Percentiles rank a stretch among this genome's conserved stretches.
These are phyloP conservation scores for Rhododendron henanense DNA, from an alignment of 148 eudicot genomes.

Conservation along the genomic window DNA sequence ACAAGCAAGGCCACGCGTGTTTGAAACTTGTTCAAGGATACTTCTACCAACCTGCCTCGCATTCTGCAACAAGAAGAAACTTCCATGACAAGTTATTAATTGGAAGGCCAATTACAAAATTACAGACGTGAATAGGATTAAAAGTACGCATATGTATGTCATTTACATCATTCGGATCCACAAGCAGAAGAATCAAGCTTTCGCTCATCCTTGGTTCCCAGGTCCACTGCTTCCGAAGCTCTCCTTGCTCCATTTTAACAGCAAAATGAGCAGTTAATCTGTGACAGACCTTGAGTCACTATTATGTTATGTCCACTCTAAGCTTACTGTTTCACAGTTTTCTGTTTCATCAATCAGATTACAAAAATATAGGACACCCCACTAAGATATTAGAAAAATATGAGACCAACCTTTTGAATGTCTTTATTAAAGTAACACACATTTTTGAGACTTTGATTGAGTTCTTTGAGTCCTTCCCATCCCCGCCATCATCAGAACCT, in stretches of 20 bases:
- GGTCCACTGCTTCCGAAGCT: conserved; percentile 71
- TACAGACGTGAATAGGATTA: neutral
- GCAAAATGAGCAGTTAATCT: conserved; percentile 75
- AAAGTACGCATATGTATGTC: neutral
- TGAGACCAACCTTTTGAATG: conserved; percentile 70
- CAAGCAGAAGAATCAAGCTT: conserved; percentile 84
- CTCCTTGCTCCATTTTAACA: conserved; percentile 65
- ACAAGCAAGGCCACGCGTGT: conserved; percentile 67
- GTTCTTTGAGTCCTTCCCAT: conserved; percentile 55
- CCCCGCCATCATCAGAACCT: conserved; percentile 83
- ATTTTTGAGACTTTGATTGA: conserved; percentile 67
- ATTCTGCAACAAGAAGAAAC: conserved; percentile 57
- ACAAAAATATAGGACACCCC: neutral
- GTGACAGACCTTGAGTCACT: conserved; percentile 19
- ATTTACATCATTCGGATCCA: conserved; percentile 92
- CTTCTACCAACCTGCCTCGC: conserved; percentile 78
- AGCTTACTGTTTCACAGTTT: neutral
- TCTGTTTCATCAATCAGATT: neutral
- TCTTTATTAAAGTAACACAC: conserved; percentile 64
- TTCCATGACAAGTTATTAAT: neutral
- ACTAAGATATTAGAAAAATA: neutral
- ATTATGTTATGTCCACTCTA: conserved; percentile 5
- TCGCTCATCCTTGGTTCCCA: conserved; percentile 93
- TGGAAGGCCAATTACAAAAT: conserved; percentile 9
- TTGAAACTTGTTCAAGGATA: conserved; percentile 77